Conservation (phyloP, 192 early-diverging fungal species). For the Gaertneriomyces semiglobifer region DNA sequence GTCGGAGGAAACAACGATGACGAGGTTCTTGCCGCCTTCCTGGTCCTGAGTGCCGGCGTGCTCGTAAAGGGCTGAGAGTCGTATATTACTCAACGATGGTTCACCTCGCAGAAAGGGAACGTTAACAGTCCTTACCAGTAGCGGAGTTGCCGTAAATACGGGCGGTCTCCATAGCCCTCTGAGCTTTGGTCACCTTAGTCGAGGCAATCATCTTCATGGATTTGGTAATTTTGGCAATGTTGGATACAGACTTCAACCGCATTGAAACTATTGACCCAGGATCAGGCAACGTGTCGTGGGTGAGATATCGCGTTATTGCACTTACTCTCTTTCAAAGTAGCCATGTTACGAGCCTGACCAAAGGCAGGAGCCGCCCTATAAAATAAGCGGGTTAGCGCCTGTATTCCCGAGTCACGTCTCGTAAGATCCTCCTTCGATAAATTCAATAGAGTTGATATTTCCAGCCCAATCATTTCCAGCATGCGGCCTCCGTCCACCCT, state of each 20-base stretch:
- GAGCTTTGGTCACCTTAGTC: conserved; percentile 91
- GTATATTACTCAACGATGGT: background rate
- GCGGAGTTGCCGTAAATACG: conserved; percentile 68
- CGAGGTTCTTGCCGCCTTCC: conserved; percentile 63
- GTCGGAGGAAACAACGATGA: conserved; percentile 88
- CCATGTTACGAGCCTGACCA: conserved; percentile 71
- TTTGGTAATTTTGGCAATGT: conserved; percentile 99
- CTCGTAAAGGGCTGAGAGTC: conserved; percentile 59
- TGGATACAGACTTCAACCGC: conserved; percentile 92
- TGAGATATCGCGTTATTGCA: conserved; percentile 3
- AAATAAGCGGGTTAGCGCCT: no score
- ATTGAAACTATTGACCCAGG: conserved; percentile 66
- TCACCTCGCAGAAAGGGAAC: background rate
- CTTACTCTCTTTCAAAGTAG: conserved; percentile 88
- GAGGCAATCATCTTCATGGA: conserved; percentile 99
- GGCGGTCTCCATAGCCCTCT: conserved; percentile 84
- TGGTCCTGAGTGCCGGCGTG: conserved; percentile 68
- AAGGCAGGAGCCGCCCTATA: no score
- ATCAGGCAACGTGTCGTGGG: background rate
- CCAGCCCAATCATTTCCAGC: no score
- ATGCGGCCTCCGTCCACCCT: no score
- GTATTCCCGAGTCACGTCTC: no score
- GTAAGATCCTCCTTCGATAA: no score
- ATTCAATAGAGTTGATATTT: no score
- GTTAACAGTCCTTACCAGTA: conserved; percentile 47